These are phyloP conservation scores for Fusarium sp. DNA, from an alignment of 2,329 filamentous ascomycete genomes.

Conservation along the genomic window DNA sequence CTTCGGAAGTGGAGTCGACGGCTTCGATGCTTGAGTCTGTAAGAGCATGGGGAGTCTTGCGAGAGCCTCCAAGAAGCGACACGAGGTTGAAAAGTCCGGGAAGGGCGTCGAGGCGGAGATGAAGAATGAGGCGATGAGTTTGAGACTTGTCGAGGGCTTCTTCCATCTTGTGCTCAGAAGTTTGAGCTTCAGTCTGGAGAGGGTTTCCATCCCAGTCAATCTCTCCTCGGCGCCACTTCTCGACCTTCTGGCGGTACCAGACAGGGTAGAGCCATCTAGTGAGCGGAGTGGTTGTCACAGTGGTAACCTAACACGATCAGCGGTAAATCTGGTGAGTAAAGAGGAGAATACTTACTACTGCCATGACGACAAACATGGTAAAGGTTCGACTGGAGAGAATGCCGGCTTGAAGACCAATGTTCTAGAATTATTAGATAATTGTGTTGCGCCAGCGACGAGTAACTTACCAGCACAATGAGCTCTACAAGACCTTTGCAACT, in stretches of 20 bases:
- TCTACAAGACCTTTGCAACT: slow-evolving; percentile 96
- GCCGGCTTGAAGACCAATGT: slow-evolving; percentile 81
- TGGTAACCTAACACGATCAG: slow-evolving; percentile 65
- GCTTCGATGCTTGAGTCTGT: slow-evolving; percentile 6
- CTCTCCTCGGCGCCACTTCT: slow-evolving; percentile 76
- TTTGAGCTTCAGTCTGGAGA: slow-evolving; percentile 37
- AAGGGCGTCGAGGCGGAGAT: slow-evolving; percentile 44
- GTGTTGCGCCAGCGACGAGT: fast-evolving
- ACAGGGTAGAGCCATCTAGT: slow-evolving; percentile 78
- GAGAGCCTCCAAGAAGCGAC: slow-evolving; percentile 38
- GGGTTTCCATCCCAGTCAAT: slow-evolving; percentile 79
- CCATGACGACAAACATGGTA: slow-evolving; percentile 96
- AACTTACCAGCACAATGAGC: slow-evolving; percentile 85
- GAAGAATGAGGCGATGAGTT: slow-evolving; percentile 39
- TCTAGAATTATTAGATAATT: slow-evolving; percentile 48
- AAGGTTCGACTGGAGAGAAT: slow-evolving; percentile 85
- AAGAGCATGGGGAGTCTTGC: background rate
- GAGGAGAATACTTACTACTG: slow-evolving; percentile 57
- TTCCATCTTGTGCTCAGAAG: slow-evolving; percentile 41
- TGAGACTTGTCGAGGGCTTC: slow-evolving; percentile 41
- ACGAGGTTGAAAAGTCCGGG: slow-evolving; percentile 45
- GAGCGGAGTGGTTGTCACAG: slow-evolving; percentile 83
- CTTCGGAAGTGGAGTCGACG: background rate
- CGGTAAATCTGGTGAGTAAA: no score
- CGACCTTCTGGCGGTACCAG: slow-evolving; percentile 63